These are phyloP conservation scores for Amaranthus palmeri DNA, from an alignment of 148 eudicot genomes.

Conservation along the genomic window DNA sequence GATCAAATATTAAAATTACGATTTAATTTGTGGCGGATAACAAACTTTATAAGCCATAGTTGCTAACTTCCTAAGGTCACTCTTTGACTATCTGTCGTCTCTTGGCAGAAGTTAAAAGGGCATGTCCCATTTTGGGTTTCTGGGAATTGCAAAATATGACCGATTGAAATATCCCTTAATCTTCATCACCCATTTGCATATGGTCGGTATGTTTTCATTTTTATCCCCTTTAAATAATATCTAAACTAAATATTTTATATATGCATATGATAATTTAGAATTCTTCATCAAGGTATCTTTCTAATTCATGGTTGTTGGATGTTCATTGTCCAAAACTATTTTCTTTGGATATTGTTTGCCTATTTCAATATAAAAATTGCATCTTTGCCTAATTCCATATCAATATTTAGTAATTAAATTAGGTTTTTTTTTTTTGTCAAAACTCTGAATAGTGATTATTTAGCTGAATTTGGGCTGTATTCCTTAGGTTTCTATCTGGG, in stretches of 20 bases:
- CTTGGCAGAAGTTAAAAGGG: background rate
- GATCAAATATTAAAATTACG: too few species aligned
- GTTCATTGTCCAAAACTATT: background rate
- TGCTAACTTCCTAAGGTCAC: background rate
- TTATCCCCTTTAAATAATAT: background rate
- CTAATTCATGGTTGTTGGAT: background rate
- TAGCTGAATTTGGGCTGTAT: background rate
- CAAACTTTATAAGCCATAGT: too few species aligned
- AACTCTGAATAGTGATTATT: background rate
- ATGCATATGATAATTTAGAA: background rate
- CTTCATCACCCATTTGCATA: background rate
- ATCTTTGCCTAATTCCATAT: background rate
- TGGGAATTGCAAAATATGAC: background rate
- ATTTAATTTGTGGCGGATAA: too few species aligned
- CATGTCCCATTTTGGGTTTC: background rate
- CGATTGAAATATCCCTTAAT: background rate
- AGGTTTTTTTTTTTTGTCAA: background rate
- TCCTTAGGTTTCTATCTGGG: background rate
- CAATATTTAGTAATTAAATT: background rate
- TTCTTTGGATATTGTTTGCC: background rate
- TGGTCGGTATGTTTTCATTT: background rate
- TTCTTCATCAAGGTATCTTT: background rate
- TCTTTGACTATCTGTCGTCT: background rate
- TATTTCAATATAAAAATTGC: background rate
- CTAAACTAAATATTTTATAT: too few species aligned